phyloP scores from a whole-genome alignment of 2,329 filamentous ascomycete genomes.

The Fusarium sublunatum region DNA sequence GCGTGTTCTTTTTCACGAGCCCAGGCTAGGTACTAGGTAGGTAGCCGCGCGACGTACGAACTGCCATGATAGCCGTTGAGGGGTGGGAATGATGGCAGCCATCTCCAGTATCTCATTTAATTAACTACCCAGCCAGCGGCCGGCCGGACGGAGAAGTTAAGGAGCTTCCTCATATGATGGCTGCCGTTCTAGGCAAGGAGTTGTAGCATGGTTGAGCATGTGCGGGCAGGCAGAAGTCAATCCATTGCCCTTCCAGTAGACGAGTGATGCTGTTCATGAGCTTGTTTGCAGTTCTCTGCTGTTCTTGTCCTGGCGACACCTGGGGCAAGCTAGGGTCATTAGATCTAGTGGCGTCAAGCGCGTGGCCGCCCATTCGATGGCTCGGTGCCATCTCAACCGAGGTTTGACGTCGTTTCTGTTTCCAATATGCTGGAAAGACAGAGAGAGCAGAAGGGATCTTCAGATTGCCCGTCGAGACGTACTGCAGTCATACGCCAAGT shows the following conservation, averaged over 20 bases:
- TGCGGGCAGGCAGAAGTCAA: constrained; percentile 10
- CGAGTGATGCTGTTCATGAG: constrained; percentile 24
- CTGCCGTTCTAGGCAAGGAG: constrained; percentile 32
- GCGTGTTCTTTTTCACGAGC: constrained; percentile 25
- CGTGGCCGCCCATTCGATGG: constrained; percentile 29
- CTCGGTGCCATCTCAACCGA: constrained; percentile 30
- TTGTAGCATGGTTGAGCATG: constrained; percentile 18
- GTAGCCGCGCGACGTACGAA: constrained; percentile 10
- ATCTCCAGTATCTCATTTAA: constrained; percentile 33
- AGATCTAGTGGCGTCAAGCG: constrained; percentile 34
- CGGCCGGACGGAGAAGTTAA: constrained; percentile 1
- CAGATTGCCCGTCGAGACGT: neutral
- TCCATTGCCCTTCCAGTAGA: constrained; percentile 19
- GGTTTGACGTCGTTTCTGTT: constrained; percentile 12
- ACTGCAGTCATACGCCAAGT: constrained; percentile 11
- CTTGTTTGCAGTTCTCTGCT: constrained; percentile 15
- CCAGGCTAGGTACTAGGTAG: too few relatives aligned
- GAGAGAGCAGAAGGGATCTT: constrained; percentile 8
- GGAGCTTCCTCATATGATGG: constrained; percentile 27
- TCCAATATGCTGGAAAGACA: too few relatives aligned
- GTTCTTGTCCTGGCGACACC: constrained; percentile 7
- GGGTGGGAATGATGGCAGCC: constrained; percentile 30
- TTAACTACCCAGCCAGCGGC: constrained; percentile 18
- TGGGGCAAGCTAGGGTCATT: constrained; percentile 16
- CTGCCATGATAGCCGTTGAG: constrained; percentile 9